Evolutionary conservation across 176 grass and related monocot species (phyloP), one percentile per base, ranked within the genome.

Genomic region (Alopecurus myosuroides): DNA sequence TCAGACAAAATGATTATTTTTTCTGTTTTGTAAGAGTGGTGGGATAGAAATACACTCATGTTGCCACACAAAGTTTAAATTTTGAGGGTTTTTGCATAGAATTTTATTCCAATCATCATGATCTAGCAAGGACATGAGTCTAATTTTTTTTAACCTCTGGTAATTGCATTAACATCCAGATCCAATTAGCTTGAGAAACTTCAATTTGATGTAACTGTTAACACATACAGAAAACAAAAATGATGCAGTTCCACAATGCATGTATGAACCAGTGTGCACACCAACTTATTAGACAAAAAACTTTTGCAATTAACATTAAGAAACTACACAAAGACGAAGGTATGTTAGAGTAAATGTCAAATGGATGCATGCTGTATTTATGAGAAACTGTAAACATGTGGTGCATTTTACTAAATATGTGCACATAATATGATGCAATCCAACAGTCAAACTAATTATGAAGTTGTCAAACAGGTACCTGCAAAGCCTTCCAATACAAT

Each of bases 391-490:
- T 23, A 80, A 73, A 79, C 41, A 55, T 63, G 64, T 69, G 39
- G 10, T 15, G 25, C 35, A 55, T n/a, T 80, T 17, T 26, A 42
- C 6, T 51, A 77, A 84, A 48, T 29, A 65, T 28, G 71, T 17
- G 79, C 51, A 53, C 11, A 30, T 73, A 58, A 78, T 23, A 29
- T 4, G n/a, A 71, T 34, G 45, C 11, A 51, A 77, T 29, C 6
- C 29, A 49, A 20, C 34, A 61, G 34, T 15, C 33, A 52, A 20
- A 31, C 7, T 76, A 55, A 52, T 60, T 77, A 45, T 2, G 71
- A 45, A 79, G 57, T 65, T 67, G 2, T 56, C 7, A 73, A 84
- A 18, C 35, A 68, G 76, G 37, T 83, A 90, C 88, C 88, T 90
- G 37, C 28, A 90, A 58, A 67, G 84, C 80, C 79, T 90, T 90